phyloP scores from a whole-genome alignment of 768 basidiomycete genomes.

The Agaricus blazei region DNA sequence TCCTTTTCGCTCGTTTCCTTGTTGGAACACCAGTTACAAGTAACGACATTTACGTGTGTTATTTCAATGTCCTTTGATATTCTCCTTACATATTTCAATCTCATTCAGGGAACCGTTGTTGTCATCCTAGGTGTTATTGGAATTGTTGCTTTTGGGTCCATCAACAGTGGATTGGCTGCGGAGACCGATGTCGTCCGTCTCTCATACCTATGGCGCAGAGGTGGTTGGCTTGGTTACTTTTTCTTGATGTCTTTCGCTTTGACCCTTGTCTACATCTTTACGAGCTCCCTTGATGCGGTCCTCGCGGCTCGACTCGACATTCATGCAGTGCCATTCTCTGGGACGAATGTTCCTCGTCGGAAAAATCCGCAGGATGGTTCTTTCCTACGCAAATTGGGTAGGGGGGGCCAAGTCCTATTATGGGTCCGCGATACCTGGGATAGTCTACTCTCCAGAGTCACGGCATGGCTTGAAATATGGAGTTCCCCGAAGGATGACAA shows the following conservation, averaged over 20 bases:
- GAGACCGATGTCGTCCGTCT: conserved; percentile 74
- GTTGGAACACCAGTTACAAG: conserved; percentile 82
- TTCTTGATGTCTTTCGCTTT: conserved; percentile 72
- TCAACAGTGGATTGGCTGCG: conserved; percentile 71
- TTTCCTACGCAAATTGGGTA: conserved; percentile 17
- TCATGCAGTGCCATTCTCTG: conserved; percentile 49
- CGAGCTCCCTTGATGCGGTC: conserved; percentile 67
- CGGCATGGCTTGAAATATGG: conserved; percentile 66
- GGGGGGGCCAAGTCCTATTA: conserved; percentile 16
- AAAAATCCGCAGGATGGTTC: not conserved
- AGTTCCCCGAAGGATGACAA: conserved; percentile 79
- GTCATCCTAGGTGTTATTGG: conserved; percentile 84
- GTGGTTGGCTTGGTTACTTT: conserved; percentile 91
- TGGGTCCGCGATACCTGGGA: conserved; percentile 36
- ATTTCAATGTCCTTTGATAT: not conserved
- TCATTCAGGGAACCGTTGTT: conserved; percentile 66
- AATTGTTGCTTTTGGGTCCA: conserved; percentile 82
- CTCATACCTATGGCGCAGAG: conserved; percentile 78
- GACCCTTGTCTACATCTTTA: conserved; percentile 59
- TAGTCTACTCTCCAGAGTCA: conserved; percentile 45
- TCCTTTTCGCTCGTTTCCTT: conserved; percentile 87
- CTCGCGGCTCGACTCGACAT: conserved; percentile 68
- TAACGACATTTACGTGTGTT: conserved; percentile 74
- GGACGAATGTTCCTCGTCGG: conserved; percentile 12
- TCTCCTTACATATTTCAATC: not conserved